These are phyloP conservation scores for Penicillium robsamsonii DNA, from an alignment of 495 filamentous ascomycete genomes.

Conservation along the genomic window DNA sequence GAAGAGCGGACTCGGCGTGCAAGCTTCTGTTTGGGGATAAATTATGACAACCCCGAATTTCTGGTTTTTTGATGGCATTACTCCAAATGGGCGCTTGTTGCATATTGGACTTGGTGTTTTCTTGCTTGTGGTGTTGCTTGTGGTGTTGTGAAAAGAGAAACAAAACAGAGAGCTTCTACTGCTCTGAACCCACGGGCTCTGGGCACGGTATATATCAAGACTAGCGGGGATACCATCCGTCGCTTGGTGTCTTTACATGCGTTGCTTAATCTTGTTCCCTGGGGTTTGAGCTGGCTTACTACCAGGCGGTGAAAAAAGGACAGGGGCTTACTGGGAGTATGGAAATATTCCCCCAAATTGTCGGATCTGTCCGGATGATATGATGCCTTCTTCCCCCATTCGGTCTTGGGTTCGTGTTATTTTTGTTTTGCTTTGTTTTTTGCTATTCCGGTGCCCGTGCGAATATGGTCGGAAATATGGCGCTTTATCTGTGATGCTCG, in stretches of 20 bases:
- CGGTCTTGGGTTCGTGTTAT: neutral
- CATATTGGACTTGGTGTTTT: constrained; percentile 13
- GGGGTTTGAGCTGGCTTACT: constrained; percentile 1
- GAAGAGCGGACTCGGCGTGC: constrained; percentile 66
- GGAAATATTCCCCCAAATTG: neutral
- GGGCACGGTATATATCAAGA: constrained; percentile 1
- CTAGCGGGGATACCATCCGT: neutral
- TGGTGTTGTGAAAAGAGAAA: constrained; percentile 29
- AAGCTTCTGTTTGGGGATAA: constrained; percentile 79
- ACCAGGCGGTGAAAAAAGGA: neutral
- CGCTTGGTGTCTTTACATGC: neutral
- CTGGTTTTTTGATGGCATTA: constrained; percentile 6
- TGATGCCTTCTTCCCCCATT: neutral
- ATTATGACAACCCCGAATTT: neutral
- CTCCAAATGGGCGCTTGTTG: constrained; percentile 1
- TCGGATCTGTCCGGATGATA: constrained; percentile 5
- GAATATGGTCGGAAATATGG: constrained; percentile 21
- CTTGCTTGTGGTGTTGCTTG: constrained; percentile 23
- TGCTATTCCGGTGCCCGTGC: constrained; percentile 3
- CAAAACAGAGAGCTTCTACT: constrained; percentile 1
- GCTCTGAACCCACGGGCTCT: neutral
- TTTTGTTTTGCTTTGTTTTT: constrained; percentile 3
- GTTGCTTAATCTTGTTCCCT: neutral
- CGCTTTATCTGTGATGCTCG: constrained; percentile 18
- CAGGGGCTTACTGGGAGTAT: neutral